These are phyloP conservation scores for Coemansia sp. DNA, from an alignment of 192 early-diverging fungal species.

Conservation along the genomic window DNA sequence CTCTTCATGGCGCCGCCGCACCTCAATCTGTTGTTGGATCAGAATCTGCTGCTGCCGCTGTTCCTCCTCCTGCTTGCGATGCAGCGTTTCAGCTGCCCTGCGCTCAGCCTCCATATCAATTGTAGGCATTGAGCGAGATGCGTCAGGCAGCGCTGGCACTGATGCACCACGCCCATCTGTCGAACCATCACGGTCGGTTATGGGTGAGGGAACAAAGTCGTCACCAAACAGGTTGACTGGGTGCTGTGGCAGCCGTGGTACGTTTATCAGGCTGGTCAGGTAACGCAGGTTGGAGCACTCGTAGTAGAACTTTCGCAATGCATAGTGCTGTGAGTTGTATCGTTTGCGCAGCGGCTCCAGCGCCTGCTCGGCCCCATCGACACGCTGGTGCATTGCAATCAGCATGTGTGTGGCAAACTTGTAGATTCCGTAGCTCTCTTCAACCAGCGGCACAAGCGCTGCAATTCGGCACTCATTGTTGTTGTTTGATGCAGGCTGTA, in stretches of 20 bases:
- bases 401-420: slow-evolving; percentile 95
- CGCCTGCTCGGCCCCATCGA: slow-evolving; percentile 73
- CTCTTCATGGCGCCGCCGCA: slow-evolving; percentile 62
- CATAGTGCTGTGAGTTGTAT: slow-evolving; percentile 84
- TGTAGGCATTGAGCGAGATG: slow-evolving; percentile 56
- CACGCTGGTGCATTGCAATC: slow-evolving; percentile 81
- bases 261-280: slow-evolving; percentile 87
- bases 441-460: slow-evolving; percentile 93
- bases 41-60: slow-evolving; percentile 56
- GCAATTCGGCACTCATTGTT: slow-evolving; percentile 83
- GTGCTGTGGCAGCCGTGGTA: slow-evolving; percentile 79
- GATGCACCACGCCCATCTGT: slow-evolving; percentile 24
- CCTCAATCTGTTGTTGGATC: slow-evolving; percentile 57
- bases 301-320: slow-evolving; percentile 85
- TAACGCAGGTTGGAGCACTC: slow-evolving; percentile 87
- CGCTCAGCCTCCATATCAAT: slow-evolving; percentile 65
- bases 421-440: slow-evolving; percentile 94
- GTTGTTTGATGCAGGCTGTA: slow-evolving; percentile 79
- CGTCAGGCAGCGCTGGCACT: slow-evolving; percentile 48
- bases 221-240: slow-evolving; percentile 77
- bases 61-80: slow-evolving; percentile 65
- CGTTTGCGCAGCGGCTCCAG: slow-evolving; percentile 82
- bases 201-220: slow-evolving; percentile 65
- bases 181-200: slow-evolving; percentile 55
- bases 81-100: slow-evolving; percentile 62